Evolutionary conservation across 805 yeast genomes (phyloP), one percentile per base, ranked within the genome.

Genomic region (Saturnispora diversa): DNA sequence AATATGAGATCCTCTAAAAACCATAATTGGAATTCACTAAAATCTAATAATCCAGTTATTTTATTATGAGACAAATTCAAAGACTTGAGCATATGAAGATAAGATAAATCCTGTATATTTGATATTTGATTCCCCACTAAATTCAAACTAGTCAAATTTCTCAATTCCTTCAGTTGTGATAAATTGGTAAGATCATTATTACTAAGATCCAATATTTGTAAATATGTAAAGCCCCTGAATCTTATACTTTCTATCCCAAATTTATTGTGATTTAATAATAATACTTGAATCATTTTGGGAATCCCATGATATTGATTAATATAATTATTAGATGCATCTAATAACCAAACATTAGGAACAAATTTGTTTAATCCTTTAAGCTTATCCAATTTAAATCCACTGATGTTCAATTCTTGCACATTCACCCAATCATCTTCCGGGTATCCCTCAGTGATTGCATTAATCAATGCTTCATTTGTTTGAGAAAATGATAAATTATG

Each of bases 401-500:
- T 45, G 15, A 74, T 49, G 26, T 58, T 55, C n/a, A 74, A 58
- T 16, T 59, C 60, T 8, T 44, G 50, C 2, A 74, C 54, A 11
- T 48, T 47, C 25, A 63, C 60, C 80, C 80, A 74, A 36, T 63
- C 57, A 3, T 60, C 59, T 19, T 59, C 53, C 2, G 72, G 62
- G 36, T 69, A 56, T 3, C 55, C 49, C 27, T 68, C 69, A 1
- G 73, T 71, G 21, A 74, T 64, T 3, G 69, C 62, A 6, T 72
- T 58, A 4, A 72, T 72, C 28, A 74, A 50, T 11, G 57, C 56
- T 36, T 55, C 62, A 42, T 66, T 66, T 0, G 73, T 63, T 46
- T 71, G 70, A 2, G 75, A 61, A 48, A 74, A 74, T 3, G 78
- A 68, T 3, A 70, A 39, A 34, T 71, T 70, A 3, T 20, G 20